Percentiles rank a stretch among this genome's conserved stretches.
Conservation (phyloP, 306 rosid species). For the Erythrophleum fordii region DNA sequence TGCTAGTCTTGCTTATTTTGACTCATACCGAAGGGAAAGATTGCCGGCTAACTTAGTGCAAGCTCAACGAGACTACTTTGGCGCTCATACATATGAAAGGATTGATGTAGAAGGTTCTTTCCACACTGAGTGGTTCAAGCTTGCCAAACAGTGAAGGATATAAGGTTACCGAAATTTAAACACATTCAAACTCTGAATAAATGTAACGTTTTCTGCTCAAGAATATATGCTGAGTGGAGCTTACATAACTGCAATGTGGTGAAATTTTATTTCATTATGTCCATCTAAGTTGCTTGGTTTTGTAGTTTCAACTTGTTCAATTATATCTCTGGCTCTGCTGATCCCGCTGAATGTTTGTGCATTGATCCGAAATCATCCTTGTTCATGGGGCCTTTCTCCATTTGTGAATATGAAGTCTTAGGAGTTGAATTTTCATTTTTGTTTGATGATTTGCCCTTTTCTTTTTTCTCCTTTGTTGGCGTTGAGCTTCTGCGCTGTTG, state of each 20-base stretch:
- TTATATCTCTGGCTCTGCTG: slow-evolving; percentile 43
- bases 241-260: slow-evolving; percentile 46
- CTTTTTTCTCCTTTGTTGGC: not conserved
- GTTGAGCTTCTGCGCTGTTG: not conserved
- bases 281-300: slow-evolving; percentile 30
- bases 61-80: slow-evolving; percentile 95
- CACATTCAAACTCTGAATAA: slow-evolving; percentile 36
- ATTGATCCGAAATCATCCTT: slow-evolving; percentile 11
- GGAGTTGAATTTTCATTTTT: not conserved
- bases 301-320: slow-evolving; percentile 26
- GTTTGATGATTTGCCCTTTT: slow-evolving; percentile 12
- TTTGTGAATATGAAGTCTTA: slow-evolving; percentile 28
- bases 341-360: slow-evolving; percentile 26
- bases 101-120: slow-evolving; percentile 71
- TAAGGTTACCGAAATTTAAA: slow-evolving; percentile 41
- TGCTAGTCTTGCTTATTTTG: slow-evolving; percentile 91
- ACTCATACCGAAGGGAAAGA: slow-evolving; percentile 74
- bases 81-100: slow-evolving; percentile 95
- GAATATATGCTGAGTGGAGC: slow-evolving; percentile 50
- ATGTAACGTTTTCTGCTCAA: slow-evolving; percentile 59
- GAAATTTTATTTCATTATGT: slow-evolving; percentile 44
- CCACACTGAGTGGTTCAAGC: slow-evolving; percentile 98
- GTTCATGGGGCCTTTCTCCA: slow-evolving; percentile 24
- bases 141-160: slow-evolving; percentile 63
- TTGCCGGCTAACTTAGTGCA: slow-evolving; percentile 92